These are phyloP conservation scores for Mastigamoeba balamuthi DNA, from an alignment of 78 protist species.

Conservation along the genomic window DNA sequence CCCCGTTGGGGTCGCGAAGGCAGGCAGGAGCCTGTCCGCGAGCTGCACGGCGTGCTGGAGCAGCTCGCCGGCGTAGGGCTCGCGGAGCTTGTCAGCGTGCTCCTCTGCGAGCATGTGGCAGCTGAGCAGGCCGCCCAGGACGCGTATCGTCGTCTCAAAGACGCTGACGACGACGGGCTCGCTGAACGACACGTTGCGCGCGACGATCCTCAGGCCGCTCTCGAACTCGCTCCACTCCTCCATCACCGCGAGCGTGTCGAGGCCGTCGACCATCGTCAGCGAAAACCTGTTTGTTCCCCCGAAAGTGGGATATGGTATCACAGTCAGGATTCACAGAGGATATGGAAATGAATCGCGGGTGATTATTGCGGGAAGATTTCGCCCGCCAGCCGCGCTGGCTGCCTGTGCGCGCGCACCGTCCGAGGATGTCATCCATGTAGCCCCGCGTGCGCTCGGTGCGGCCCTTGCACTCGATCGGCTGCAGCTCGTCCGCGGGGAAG, in stretches of 20 bases:
- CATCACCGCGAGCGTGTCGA: constrained; percentile 22
- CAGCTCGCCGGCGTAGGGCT: constrained; percentile 12
- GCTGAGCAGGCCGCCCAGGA: constrained; percentile 51
- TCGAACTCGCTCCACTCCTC: constrained; percentile 10
- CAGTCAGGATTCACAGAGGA: neutral
- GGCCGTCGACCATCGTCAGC: constrained; percentile 17
- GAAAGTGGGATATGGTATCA: neutral
- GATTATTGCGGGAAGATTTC: no score
- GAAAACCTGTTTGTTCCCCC: no score
- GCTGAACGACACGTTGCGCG: neutral
- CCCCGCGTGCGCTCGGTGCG: neutral
- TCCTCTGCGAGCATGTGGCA: constrained; percentile 11
- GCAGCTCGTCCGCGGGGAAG: constrained; percentile 28
- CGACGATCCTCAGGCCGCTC: neutral
- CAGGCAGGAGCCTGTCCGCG: constrained; percentile 42
- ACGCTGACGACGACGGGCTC: constrained; percentile 31
- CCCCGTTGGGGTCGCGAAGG: constrained; percentile 51
- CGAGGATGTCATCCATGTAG: neutral
- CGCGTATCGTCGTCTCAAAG: constrained; percentile 61
- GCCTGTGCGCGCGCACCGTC: no score
- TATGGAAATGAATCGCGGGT: no score
- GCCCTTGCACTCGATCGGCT: constrained; percentile 22
- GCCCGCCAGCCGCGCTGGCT: no score
- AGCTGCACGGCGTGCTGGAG: constrained; percentile 31
- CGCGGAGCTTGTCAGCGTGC: neutral